Evolutionary conservation across 768 basidiomycete genomes (phyloP), one percentile per base, ranked within the genome.

Genomic region (Antrodiella citrinella): DNA sequence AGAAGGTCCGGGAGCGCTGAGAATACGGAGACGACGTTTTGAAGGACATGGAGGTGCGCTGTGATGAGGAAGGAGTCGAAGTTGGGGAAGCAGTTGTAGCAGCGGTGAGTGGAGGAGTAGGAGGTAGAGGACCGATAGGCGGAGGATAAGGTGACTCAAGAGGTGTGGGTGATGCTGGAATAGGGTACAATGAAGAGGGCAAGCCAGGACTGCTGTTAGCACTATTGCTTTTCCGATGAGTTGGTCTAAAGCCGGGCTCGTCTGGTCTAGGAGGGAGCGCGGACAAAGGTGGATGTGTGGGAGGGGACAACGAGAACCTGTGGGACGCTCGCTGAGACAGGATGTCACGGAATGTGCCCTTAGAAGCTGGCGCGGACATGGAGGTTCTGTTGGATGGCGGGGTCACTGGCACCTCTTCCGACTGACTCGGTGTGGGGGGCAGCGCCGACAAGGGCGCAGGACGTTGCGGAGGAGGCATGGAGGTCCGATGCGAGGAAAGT

Each of bases 391-490:
- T 52, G 60, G 52, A 51, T 59, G 67, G 38, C 55, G 69, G 44
- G 2, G 50, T n/a, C n/a, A n/a, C 4, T 41, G 44, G 60, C 59
- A 55, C n/a, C 15, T 41, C 45, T 20, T 41, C 22, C 2, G 56
- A 60, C 35, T 62, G 57, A 26, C 55, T 60, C 3, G 86, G 86
- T 4, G 85, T 80, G 44, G 82, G 81, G 12, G 86, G 86, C 13
- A 82, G 76, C 4, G 85, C 83, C 45, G 75, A 74, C 22, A 75
- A 82, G 0, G 88, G 86, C 3, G 82, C 77, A 24, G 87, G 87
- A 12, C 84, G 80, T 23, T 80, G 84, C 15, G 86, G 87, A 2
- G 86, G 80, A 2, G 77, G 85, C 63, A 85, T 75, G 3, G 84
- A 86, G 18, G 69, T 59, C 38, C 86, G 72, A 57, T 82, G 74